Conservation (phyloP, 345 rosid genomes). For the Eucalyptus victrix region DNA sequence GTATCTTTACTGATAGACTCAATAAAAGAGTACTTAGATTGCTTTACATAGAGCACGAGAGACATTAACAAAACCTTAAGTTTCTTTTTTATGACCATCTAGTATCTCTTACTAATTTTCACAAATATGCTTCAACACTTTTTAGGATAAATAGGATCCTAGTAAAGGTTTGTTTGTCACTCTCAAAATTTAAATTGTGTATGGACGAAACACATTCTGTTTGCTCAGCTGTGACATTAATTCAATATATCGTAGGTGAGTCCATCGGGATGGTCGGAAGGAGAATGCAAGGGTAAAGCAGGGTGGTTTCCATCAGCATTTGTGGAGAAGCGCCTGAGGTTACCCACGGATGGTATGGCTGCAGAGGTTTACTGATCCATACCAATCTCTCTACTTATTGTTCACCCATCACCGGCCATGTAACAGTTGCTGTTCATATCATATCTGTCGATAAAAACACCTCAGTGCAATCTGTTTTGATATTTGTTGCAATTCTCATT, state of each 20-base stretch:
- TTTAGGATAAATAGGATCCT: neutral
- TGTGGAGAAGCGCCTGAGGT: slow-evolving; percentile 80
- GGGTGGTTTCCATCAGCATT: slow-evolving; percentile 94
- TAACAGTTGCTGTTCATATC: neutral
- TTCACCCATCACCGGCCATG: neutral
- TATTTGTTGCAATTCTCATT: neutral
- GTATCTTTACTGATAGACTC: neutral
- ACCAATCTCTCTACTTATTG: neutral
- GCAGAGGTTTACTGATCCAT: slow-evolving; percentile 27
- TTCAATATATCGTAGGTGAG: slow-evolving; percentile 33
- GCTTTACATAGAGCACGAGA: neutral
- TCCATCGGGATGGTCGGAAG: slow-evolving; percentile 91
- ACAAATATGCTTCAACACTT: neutral
- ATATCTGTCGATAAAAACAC: neutral
- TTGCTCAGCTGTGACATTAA: neutral
- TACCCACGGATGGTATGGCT: slow-evolving; percentile 39
- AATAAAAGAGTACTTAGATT: neutral
- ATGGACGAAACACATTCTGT: neutral
- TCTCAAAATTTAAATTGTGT: neutral
- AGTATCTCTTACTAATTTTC: neutral
- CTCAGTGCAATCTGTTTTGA: neutral
- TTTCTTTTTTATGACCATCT: neutral
- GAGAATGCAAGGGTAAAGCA: slow-evolving; percentile 89
- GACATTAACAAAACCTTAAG: neutral
- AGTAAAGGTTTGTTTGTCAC: neutral